Conservation (phyloP, 2,329 filamentous ascomycete genomes). For the Tympanopsis confertula region DNA sequence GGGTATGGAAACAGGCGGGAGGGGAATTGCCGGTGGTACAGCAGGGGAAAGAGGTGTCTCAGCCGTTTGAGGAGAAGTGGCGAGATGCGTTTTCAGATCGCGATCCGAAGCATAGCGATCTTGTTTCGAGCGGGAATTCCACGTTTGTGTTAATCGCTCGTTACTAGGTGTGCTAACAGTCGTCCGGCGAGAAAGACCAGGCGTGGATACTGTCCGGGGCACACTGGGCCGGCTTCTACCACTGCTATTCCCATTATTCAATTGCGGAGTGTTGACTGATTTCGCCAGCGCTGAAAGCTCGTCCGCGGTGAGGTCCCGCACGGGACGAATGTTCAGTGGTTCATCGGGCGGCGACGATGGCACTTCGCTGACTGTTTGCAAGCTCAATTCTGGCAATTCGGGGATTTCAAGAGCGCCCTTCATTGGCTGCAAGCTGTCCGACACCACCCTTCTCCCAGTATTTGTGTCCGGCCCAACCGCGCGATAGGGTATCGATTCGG, state of each 20-base stretch:
- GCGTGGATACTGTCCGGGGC: not conserved
- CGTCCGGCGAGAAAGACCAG: not conserved
- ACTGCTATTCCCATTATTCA: too few species aligned
- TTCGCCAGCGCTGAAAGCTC: too few species aligned
- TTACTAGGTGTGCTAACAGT: not conserved
- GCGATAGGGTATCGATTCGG: not conserved
- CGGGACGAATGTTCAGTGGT: too few species aligned
- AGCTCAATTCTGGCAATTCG: too few species aligned
- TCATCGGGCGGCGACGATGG: too few species aligned
- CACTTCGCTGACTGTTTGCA: too few species aligned
- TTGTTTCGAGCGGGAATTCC: not conserved
- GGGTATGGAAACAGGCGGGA: slow-evolving; percentile 56
- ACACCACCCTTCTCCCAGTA: not conserved
- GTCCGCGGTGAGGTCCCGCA: too few species aligned
- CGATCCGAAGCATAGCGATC: not conserved
- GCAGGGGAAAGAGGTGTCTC: slow-evolving; percentile 27
- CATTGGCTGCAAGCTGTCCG: too few species aligned
- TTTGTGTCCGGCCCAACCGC: not conserved
- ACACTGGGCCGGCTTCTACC: not conserved
- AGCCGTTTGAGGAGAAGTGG: slow-evolving; percentile 9
- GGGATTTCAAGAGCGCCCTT: too few species aligned
- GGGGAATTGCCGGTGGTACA: slow-evolving; percentile 41
- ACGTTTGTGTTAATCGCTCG: not conserved
- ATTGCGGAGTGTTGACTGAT: too few species aligned
- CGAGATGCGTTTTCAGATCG: slow-evolving; percentile 1